phyloP scores from a whole-genome alignment of 345 rosid species.

The Cardamine occulta region DNA sequence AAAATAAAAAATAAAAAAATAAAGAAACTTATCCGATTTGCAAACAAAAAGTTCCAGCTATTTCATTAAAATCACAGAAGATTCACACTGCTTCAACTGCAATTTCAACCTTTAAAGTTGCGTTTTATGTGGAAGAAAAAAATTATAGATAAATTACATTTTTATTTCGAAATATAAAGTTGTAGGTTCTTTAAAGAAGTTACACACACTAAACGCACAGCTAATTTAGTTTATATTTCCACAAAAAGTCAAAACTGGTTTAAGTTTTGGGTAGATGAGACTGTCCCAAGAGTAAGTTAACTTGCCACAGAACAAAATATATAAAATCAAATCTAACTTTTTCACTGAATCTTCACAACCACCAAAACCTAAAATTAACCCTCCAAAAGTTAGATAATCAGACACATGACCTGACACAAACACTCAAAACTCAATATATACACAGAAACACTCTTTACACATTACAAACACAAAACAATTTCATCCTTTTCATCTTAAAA shows the following conservation, averaged over 20 bases:
- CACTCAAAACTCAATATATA: constrained; percentile 38
- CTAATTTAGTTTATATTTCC: background rate
- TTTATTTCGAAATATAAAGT: background rate
- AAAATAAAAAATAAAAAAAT: background rate
- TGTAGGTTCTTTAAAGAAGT: too few relatives aligned
- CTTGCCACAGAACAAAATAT: constrained; percentile 15
- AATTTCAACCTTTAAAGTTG: background rate
- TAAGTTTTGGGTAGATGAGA: constrained; percentile 39
- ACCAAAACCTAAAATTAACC: constrained; percentile 44
- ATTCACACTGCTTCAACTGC: background rate
- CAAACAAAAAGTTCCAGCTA: constrained; percentile 1
- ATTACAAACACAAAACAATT: constrained; percentile 26
- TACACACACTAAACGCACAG: background rate
- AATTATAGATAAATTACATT: background rate
- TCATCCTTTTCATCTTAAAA: background rate
- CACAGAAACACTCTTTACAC: constrained; percentile 19
- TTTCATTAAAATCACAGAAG: background rate
- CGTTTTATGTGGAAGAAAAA: background rate
- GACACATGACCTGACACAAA: constrained; percentile 39
- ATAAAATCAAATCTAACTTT: constrained; percentile 13
- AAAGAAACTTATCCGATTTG: background rate
- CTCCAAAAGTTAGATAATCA: constrained; percentile 43
- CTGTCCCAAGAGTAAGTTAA: constrained; percentile 38
- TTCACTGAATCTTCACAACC: constrained; percentile 44
- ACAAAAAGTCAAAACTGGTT: constrained; percentile 6